phyloP scores from a whole-genome alignment of 2,329 filamentous ascomycete genomes.

The Lizonia empirigonia region DNA sequence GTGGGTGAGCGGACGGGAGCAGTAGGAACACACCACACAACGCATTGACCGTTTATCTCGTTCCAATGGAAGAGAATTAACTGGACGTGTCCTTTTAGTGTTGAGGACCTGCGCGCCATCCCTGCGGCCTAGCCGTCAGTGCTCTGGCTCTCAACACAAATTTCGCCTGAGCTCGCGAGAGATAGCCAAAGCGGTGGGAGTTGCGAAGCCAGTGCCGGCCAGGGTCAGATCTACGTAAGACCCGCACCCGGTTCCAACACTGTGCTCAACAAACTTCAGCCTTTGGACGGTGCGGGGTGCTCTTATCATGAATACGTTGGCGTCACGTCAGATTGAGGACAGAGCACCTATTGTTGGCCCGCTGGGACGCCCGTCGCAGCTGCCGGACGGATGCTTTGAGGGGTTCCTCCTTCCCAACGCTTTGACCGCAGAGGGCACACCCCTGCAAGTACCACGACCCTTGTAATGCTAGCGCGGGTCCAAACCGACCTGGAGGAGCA shows the following conservation, averaged over 20 bases:
- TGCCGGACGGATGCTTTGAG: conserved; percentile 5
- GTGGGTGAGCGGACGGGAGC: conserved; percentile 24
- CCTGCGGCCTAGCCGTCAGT: conserved; percentile 35
- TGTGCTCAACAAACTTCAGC: conserved; percentile 16
- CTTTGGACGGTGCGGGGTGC: conserved; percentile 2
- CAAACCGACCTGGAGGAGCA: conserved; percentile 22
- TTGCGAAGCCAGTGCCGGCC: conserved; percentile 23
- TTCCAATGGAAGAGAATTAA: conserved; percentile 27
- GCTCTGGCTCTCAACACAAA: conserved; percentile 40
- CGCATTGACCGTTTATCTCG: conserved; percentile 44
- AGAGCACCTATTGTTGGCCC: conserved; percentile 1
- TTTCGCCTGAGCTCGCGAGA: conserved; percentile 34
- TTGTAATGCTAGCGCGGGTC: conserved; percentile 13
- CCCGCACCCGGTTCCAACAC: conserved; percentile 9
- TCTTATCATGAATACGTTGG: conserved; percentile 9
- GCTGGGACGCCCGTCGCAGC: neutral
- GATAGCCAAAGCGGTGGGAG: conserved; percentile 22
- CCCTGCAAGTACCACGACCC: conserved; percentile 9
- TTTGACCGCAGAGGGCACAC: conserved; percentile 15
- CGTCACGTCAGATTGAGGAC: conserved; percentile 4
- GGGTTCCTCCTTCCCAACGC: conserved; percentile 19
- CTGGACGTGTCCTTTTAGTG: conserved; percentile 26
- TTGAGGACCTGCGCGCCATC: conserved; percentile 43
- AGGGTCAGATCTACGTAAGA: conserved; percentile 12
- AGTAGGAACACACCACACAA: conserved; percentile 32